A percentile compares a stretch with the other conserved stretches of the same genome.
Conservation (phyloP, 805 yeast species). For the Cyberlindnera nakhonratchasimensis region DNA sequence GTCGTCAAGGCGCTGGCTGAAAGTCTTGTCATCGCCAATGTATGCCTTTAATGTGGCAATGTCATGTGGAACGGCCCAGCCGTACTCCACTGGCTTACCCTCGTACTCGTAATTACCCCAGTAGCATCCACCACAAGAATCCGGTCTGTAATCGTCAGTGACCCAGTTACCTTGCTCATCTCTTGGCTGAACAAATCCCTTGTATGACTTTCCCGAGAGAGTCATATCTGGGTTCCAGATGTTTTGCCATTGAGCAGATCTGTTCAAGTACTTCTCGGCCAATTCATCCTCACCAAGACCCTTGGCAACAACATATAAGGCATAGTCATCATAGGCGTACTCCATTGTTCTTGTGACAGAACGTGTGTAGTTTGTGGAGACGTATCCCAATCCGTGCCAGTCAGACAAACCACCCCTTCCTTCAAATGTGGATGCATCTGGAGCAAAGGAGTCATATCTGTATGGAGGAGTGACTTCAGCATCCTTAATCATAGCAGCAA, state of each 20-base stretch:
- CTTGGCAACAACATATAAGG: slow-evolving; percentile 32
- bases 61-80: slow-evolving; percentile 37
- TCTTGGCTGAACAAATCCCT: slow-evolving; percentile 35
- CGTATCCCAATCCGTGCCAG: slow-evolving; percentile 33
- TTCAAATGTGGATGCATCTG: slow-evolving; percentile 31
- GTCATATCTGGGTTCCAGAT: slow-evolving; percentile 34
- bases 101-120: slow-evolving; percentile 35
- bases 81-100: slow-evolving; percentile 34
- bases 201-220: slow-evolving; percentile 22
- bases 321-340: slow-evolving; percentile 36
- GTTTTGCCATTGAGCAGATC: slow-evolving; percentile 36
- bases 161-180: slow-evolving; percentile 31
- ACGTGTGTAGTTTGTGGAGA: slow-evolving; percentile 33
- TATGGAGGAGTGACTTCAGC: slow-evolving; percentile 36
- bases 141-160: slow-evolving; percentile 28
- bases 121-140: slow-evolving; percentile 34
- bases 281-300: slow-evolving; percentile 28
- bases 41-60: slow-evolving; percentile 27
- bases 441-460: slow-evolving; percentile 27
- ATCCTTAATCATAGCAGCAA: slow-evolving; percentile 33
- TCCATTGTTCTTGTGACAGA: slow-evolving; percentile 36
- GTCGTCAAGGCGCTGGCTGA: slow-evolving; percentile 33
- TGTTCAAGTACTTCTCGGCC: slow-evolving; percentile 29
- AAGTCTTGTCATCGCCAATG: slow-evolving; percentile 30
- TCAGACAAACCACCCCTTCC: slow-evolving; percentile 37